Evolutionary conservation across 2,329 filamentous ascomycete genomes (phyloP).

Genomic region (Fusarium pseudoanthophilum): DNA sequence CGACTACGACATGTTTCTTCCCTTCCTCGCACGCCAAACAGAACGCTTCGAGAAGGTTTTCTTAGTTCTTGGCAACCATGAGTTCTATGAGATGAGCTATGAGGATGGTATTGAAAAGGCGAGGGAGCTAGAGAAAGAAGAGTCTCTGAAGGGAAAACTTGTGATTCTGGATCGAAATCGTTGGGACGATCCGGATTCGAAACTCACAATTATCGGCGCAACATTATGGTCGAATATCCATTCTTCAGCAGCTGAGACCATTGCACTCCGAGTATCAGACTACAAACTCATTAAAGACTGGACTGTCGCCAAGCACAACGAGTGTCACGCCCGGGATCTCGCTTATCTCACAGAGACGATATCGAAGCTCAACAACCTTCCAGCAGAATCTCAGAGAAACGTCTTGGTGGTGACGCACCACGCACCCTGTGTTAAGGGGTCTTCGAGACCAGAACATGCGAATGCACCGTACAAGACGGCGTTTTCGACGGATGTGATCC

Average conservation of each 20-base stretch:
- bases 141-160: conserved; percentile 51
- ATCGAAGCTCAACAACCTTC: conserved; percentile 34
- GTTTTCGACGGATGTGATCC: conserved; percentile 62
- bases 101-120: conserved; percentile 53
- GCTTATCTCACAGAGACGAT: conserved; percentile 60
- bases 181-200: conserved; percentile 53
- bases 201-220: conserved; percentile 65
- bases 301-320: conserved; percentile 62
- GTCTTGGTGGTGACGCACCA: conserved; percentile 68
- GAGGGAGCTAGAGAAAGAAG: conserved; percentile 52
- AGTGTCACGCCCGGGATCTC: conserved; percentile 57
- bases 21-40: conserved; percentile 57
- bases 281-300: conserved; percentile 64
- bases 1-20: conserved; percentile 57
- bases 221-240: conserved; percentile 67
- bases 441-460: conserved; percentile 60
- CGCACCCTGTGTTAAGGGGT: conserved; percentile 61
- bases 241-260: conserved; percentile 49
- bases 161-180: conserved; percentile 57
- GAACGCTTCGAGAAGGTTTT: conserved; percentile 57
- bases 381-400: conserved; percentile 20
- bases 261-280: conserved; percentile 61
- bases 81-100: conserved; percentile 60
- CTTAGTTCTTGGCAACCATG: conserved; percentile 64
- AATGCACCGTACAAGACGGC: conserved; percentile 59